phyloP scores from a whole-genome alignment of 208 protist genomes.

The Ichthyophonus hoferi region DNA sequence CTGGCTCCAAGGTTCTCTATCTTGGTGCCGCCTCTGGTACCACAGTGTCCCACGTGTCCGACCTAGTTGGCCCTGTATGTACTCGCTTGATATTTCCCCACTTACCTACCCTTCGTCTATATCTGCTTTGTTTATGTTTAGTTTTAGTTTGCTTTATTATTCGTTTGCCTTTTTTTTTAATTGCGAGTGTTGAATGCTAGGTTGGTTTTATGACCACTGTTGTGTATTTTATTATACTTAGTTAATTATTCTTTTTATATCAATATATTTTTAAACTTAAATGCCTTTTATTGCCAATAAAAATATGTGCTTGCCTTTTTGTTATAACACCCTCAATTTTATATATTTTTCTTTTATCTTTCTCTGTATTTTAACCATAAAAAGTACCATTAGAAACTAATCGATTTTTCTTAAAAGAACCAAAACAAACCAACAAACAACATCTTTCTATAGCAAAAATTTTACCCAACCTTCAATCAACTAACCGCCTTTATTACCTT shows the following conservation, averaged over 20 bases:
- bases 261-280: no score
- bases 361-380: not conserved
- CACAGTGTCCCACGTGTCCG: slow-evolving; percentile 98
- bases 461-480: no score
- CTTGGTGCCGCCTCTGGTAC: slow-evolving; percentile 99
- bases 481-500: not conserved
- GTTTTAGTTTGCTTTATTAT: no score
- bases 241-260: no score
- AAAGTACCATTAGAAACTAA: no score
- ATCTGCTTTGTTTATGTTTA: not conserved
- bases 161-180: not conserved
- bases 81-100: no score
- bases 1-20: slow-evolving; percentile 98
- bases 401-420: no score
- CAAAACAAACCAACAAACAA: no score
- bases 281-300: no score
- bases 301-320: no score
- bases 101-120: not conserved
- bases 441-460: no score
- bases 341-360: not conserved
- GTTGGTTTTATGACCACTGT: not conserved
- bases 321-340: not conserved
- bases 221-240: no score
- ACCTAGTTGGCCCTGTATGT: slow-evolving; percentile 93
- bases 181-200: slow-evolving; percentile 14